Evolutionary conservation across 2,329 filamentous ascomycete genomes (phyloP).

Genomic region (Talaromyces sp.): DNA sequence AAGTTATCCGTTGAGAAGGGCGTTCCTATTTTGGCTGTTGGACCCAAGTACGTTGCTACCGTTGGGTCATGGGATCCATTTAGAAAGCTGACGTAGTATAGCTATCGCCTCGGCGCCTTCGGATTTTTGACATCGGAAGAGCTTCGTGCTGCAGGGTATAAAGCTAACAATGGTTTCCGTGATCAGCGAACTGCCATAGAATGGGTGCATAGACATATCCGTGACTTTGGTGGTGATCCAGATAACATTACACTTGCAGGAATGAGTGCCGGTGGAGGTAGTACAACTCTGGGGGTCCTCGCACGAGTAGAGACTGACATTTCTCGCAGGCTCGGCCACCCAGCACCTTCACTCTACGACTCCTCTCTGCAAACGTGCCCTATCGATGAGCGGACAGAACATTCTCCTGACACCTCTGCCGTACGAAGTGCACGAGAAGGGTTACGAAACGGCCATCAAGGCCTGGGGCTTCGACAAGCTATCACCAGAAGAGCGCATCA

Average conservation of each 20-base stretch:
- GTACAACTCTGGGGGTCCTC: background rate
- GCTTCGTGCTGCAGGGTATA: conserved; percentile 45
- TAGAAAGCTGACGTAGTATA: conserved; percentile 23
- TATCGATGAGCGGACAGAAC: conserved; percentile 45
- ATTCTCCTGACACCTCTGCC: conserved; percentile 43
- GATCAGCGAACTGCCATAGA: conserved; percentile 48
- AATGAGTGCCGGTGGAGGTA: conserved; percentile 47
- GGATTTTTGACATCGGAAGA: conserved; percentile 52
- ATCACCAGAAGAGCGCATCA: conserved; percentile 40
- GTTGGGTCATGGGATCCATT: background rate
- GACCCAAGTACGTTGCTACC: conserved; percentile 40
- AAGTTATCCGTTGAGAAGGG: conserved; percentile 43
- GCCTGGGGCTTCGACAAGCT: conserved; percentile 40
- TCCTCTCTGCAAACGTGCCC: conserved; percentile 42
- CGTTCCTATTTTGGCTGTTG: conserved; percentile 47
- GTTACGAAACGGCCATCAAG: conserved; percentile 41
- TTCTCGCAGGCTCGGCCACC: conserved; percentile 15
- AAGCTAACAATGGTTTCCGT: conserved; percentile 45
- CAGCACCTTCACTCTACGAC: conserved; percentile 36
- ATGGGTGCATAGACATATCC: conserved; percentile 43
- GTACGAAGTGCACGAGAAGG: conserved; percentile 38
- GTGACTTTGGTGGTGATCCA: conserved; percentile 42
- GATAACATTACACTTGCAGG: conserved; percentile 44
- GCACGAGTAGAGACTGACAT: background rate
- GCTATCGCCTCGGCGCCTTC: conserved; percentile 47